A percentile compares a stretch with the other conserved stretches of the same genome.
Conservation (phyloP, 202 grass and related monocot species). For the Setaria italica region DNA sequence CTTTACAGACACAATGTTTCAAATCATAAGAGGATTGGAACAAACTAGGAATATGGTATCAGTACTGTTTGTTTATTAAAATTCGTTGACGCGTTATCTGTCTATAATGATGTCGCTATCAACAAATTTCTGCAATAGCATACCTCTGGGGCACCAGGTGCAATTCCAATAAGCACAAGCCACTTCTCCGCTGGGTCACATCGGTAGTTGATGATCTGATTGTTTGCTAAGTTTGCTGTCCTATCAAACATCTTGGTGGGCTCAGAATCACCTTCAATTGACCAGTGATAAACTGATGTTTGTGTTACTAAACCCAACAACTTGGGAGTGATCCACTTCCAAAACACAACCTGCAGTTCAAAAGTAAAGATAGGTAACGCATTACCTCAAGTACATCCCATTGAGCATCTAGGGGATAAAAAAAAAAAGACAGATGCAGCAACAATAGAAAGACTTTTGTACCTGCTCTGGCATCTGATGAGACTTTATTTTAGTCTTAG, state of each 20-base stretch:
- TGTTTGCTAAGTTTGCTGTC: slow-evolving; percentile 89
- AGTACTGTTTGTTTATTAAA: not conserved
- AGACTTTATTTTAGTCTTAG: slow-evolving; percentile 92
- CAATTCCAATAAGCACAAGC: slow-evolving; percentile 98
- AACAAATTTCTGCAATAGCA: not conserved
- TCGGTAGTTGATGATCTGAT: slow-evolving; percentile 93
- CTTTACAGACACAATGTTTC: not conserved
- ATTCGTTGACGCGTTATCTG: too few species aligned
- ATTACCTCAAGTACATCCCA: slow-evolving; percentile 7
- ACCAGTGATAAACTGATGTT: slow-evolving; percentile 64
- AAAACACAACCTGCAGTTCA: slow-evolving; percentile 79
- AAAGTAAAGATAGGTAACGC: slow-evolving; percentile 4
- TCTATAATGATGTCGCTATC: not conserved
- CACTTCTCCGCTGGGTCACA: slow-evolving; percentile 88
- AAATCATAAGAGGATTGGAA: not conserved
- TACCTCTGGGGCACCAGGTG: slow-evolving; percentile 92
- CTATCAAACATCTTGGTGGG: slow-evolving; percentile 91
- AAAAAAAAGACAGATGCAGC: not conserved
- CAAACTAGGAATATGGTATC: not conserved
- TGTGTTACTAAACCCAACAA: slow-evolving; percentile 94
- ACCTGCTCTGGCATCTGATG: slow-evolving; percentile 99
- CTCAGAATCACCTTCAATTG: slow-evolving; percentile 95
- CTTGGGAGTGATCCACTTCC: slow-evolving; percentile 98
- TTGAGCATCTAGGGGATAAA: not conserved
- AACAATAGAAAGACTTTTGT: slow-evolving; percentile 11